Conservation (phyloP, 1,284 basidiomycete genomes). For the Neolentinus lepideus region DNA sequence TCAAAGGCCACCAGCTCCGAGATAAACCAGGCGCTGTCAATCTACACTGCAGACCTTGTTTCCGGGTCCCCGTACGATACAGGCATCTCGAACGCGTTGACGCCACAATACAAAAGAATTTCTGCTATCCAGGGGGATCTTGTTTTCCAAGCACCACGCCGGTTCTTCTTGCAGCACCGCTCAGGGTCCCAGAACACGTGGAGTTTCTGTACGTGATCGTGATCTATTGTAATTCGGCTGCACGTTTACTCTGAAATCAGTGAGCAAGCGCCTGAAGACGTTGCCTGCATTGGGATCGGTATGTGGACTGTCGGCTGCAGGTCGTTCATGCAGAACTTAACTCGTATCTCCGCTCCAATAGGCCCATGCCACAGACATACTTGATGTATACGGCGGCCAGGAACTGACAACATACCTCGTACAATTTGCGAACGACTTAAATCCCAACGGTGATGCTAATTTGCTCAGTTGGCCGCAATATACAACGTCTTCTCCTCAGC, state of each 20-base stretch:
- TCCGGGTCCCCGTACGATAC: conserved; percentile 49
- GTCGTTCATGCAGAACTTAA: neutral
- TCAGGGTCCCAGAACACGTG: conserved; percentile 37
- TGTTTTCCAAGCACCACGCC: conserved; percentile 47
- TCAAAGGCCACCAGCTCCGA: conserved; percentile 20
- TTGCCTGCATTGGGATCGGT: conserved; percentile 38
- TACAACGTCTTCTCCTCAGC: conserved; percentile 24
- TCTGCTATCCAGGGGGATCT: conserved; percentile 45
- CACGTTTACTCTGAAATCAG: conserved; percentile 16
- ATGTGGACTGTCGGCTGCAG: conserved; percentile 8
- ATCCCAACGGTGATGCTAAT: conserved; percentile 20
- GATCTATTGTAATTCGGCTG: neutral
- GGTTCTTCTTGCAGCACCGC: conserved; percentile 37
- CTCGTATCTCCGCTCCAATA: neutral
- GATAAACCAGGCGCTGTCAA: conserved; percentile 22
- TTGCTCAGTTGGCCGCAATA: conserved; percentile 44
- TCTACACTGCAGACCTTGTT: conserved; percentile 36
- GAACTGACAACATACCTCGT: conserved; percentile 18
- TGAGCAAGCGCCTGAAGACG: conserved; percentile 36
- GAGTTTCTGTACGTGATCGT: conserved; percentile 33
- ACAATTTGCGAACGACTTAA: conserved; percentile 19
- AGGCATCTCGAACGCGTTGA: conserved; percentile 32
- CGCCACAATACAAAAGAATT: conserved; percentile 46
- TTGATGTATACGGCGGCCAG: conserved; percentile 14
- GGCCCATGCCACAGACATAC: conserved; percentile 15